Evolutionary conservation across 306 rosid species (phyloP), one percentile per base, ranked within the genome.

Genomic region (Trichosanthes truncata): DNA sequence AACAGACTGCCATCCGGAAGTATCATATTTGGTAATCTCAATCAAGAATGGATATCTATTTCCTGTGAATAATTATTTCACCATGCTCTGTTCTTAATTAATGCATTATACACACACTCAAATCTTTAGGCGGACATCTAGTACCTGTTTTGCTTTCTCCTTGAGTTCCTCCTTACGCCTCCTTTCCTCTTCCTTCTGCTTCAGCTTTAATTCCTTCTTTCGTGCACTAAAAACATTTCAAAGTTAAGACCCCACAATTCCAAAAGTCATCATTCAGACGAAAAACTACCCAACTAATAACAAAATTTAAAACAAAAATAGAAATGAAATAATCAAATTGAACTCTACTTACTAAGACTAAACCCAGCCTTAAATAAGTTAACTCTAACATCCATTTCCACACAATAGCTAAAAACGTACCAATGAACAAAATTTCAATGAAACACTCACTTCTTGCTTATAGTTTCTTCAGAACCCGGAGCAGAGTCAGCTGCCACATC

Each of bases 81-180:
- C 38, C 45, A 14, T 26, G 33, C 14, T 35, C 56, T n/a, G 14
- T 36, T 56, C 82, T 40, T 25, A 36, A 17, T 15, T 26, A 49
- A 43, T 48, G n/a, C 52, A 79, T 52, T 51, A 29, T 18, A 48
- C 2, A 72, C 40, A 41, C 9, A 40, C 9, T 52, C 2, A 49
- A 46, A 78, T 36, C 57, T 18, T 67, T 48, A 55, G 78, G 14
- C 12, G 52, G 7, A 71, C 13, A 1, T 1, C 11, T 43, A 71
- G 65, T 53, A 88, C 98, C 97, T 86, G 88, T 40, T 82, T 89
- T 7, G 92, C 91, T 76, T 90, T 93, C 80, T 93, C 97, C 82
- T 90, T 93, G 79, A 90, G 93, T 80, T 91, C 95, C 81, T 91
- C 98, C 82, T 90, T 93, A 33, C 90, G 91, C 81, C 68, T 78